These are phyloP conservation scores for Botrytis cinerea DNA, from an alignment of 2,329 filamentous ascomycete species.

Conservation along the genomic window DNA sequence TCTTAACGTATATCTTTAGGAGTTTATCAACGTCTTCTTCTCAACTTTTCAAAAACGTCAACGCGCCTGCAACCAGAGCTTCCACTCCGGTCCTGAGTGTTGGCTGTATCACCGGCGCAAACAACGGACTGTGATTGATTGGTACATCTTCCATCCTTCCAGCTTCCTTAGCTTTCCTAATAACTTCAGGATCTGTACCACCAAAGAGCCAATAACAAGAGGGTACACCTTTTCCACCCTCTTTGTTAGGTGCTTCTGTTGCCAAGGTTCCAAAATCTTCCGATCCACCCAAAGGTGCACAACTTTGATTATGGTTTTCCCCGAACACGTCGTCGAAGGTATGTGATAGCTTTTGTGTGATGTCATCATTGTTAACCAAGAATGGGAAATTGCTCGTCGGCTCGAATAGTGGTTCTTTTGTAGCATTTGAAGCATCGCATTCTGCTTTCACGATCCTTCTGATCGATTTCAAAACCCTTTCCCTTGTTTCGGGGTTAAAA, in stretches of 20 bases:
- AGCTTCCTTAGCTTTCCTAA: slow-evolving; percentile 25
- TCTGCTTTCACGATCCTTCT: slow-evolving; percentile 55
- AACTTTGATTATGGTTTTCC: slow-evolving; percentile 28
- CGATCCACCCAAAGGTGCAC: slow-evolving; percentile 27
- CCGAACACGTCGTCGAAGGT: slow-evolving; percentile 33
- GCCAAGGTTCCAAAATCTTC: slow-evolving; percentile 51
- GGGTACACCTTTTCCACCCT: slow-evolving; percentile 34
- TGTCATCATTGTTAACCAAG: slow-evolving; percentile 32
- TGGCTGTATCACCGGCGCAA: slow-evolving; percentile 59
- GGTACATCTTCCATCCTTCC: slow-evolving; percentile 41
- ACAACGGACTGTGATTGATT: slow-evolving; percentile 60
- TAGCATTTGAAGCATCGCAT: slow-evolving; percentile 45
- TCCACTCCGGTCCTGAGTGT: slow-evolving; percentile 56
- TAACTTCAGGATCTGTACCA: slow-evolving; percentile 45
- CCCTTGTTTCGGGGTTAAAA: slow-evolving; percentile 40
- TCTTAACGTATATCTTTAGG: background rate
- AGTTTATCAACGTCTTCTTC: background rate
- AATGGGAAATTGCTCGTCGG: slow-evolving; percentile 31
- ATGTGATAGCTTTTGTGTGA: slow-evolving; percentile 26
- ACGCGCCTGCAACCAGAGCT: slow-evolving; percentile 52
- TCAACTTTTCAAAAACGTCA: slow-evolving; percentile 46
- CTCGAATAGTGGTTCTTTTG: slow-evolving; percentile 34
- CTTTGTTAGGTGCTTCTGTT: slow-evolving; percentile 41
- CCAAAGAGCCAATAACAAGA: slow-evolving; percentile 45
- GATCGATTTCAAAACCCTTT: slow-evolving; percentile 45